Conservation (phyloP, 352 stramenopile genomes). For the Pythium rishiriense region DNA sequence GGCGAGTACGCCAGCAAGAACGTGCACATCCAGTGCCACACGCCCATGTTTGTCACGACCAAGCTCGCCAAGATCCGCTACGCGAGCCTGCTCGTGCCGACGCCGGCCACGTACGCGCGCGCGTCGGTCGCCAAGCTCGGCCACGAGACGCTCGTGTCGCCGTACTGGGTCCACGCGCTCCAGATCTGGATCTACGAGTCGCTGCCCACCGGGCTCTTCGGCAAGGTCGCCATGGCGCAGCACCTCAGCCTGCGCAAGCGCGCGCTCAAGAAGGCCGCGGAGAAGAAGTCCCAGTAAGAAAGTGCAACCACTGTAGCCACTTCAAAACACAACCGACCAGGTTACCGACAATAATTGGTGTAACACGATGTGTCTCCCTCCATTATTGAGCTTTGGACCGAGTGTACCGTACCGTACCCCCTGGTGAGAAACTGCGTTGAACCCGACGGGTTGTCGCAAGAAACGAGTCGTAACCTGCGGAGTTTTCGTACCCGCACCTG, state of each 20-base stretch:
- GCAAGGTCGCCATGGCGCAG: constrained; percentile 79
- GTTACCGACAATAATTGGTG: constrained; percentile 4
- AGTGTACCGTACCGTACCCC: too few relatives aligned
- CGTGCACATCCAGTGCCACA: constrained; percentile 96
- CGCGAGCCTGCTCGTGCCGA: constrained; percentile 92
- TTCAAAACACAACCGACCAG: too few relatives aligned
- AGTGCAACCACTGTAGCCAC: too few relatives aligned
- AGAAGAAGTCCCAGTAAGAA: constrained; percentile 83
- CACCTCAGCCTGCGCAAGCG: constrained; percentile 83
- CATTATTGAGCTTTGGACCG: neutral
- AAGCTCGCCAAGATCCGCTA: constrained; percentile 99
- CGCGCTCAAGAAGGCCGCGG: constrained; percentile 84
- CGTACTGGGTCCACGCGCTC: constrained; percentile 96
- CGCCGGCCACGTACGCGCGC: constrained; percentile 89
- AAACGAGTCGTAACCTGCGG: too few relatives aligned
- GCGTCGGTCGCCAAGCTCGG: constrained; percentile 93
- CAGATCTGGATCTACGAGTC: constrained; percentile 94
- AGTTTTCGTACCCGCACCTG: too few relatives aligned
- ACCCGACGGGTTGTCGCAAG: too few relatives aligned
- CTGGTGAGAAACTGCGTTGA: too few relatives aligned
- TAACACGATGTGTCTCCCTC: too few relatives aligned
- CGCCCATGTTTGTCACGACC: constrained; percentile 98
- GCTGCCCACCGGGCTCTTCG: constrained; percentile 84
- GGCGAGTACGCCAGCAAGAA: constrained; percentile 95
- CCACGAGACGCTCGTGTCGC: constrained; percentile 90